Percentiles rank a stretch among this genome's conserved stretches.
These are phyloP conservation scores for Leccinum obscurum DNA, from an alignment of 768 basidiomycete species.

Conservation along the genomic window DNA sequence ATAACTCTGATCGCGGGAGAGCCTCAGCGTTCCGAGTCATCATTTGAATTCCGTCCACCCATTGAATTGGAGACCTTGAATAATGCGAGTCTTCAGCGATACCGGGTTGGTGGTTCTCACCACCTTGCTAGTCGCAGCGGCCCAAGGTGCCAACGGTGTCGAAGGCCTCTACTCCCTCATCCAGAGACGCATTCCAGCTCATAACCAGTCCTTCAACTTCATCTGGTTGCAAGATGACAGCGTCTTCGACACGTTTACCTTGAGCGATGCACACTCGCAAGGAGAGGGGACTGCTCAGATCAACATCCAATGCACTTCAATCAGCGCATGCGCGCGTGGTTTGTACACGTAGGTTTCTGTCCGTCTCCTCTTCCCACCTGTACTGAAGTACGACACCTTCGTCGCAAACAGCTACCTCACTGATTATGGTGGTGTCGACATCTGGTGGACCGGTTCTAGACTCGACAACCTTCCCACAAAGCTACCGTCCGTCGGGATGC, in stretches of 20 bases:
- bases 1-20: no score
- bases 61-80: background rate
- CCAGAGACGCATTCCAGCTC: background rate
- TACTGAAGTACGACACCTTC: background rate
- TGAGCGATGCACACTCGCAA: conserved; percentile 11
- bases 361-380: background rate
- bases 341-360: background rate
- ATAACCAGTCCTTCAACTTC: background rate
- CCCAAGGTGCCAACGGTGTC: background rate
- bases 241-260: background rate
- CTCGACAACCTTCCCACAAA: conserved; percentile 31
- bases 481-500: conserved; percentile 33
- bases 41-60: background rate
- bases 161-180: background rate
- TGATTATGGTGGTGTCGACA: conserved; percentile 38
- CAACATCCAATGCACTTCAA: conserved; percentile 35
- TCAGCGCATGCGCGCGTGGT: conserved; percentile 26
- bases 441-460: conserved; percentile 46
- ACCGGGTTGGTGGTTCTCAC: background rate
- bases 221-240: background rate
- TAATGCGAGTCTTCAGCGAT: background rate
- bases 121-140: background rate
- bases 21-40: background rate
- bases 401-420: conserved; percentile 34
- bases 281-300: conserved; percentile 19